These are phyloP conservation scores for Debaryomycetaceae sp. DNA, from an alignment of 1,139 yeast genomes.

Conservation along the genomic window DNA sequence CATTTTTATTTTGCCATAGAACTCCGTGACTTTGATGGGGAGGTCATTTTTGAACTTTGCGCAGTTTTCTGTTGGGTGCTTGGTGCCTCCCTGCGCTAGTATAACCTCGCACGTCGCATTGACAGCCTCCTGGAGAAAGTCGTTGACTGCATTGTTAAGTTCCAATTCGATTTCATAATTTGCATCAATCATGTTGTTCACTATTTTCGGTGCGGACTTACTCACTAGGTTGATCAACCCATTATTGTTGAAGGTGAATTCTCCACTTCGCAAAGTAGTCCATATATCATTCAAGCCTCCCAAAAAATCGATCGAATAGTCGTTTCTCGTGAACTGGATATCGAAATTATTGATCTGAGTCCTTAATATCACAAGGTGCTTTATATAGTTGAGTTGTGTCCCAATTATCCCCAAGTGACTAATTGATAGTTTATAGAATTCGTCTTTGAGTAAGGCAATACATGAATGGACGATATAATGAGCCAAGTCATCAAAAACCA, in stretches of 20 bases:
- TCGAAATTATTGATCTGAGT: slow-evolving; percentile 76
- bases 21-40: slow-evolving; percentile 50
- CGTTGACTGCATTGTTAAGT: slow-evolving; percentile 66
- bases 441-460: slow-evolving; percentile 49
- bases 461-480: slow-evolving; percentile 83
- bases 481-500: slow-evolving; percentile 85
- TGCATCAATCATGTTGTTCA: slow-evolving; percentile 83
- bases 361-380: slow-evolving; percentile 67
- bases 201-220: slow-evolving; percentile 78
- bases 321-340: slow-evolving; percentile 70
- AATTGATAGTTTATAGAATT: slow-evolving; percentile 45
- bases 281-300: slow-evolving; percentile 62
- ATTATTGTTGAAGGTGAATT: slow-evolving; percentile 29
- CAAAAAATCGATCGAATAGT: slow-evolving; percentile 75
- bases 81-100: slow-evolving; percentile 18
- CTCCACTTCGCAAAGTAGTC: slow-evolving; percentile 38
- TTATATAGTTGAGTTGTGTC: slow-evolving; percentile 64
- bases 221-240: slow-evolving; percentile 59
- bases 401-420: slow-evolving; percentile 48
- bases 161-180: slow-evolving; percentile 72
- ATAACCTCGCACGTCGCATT: slow-evolving; percentile 34
- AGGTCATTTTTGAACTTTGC: slow-evolving; percentile 46
- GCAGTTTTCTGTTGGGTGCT: slow-evolving; percentile 25
- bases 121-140: slow-evolving; percentile 46
- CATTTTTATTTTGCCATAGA: slow-evolving; percentile 48